These are phyloP conservation scores for Wilhelminamyces savonicus DNA, from an alignment of 805 yeast genomes.

Conservation along the genomic window DNA sequence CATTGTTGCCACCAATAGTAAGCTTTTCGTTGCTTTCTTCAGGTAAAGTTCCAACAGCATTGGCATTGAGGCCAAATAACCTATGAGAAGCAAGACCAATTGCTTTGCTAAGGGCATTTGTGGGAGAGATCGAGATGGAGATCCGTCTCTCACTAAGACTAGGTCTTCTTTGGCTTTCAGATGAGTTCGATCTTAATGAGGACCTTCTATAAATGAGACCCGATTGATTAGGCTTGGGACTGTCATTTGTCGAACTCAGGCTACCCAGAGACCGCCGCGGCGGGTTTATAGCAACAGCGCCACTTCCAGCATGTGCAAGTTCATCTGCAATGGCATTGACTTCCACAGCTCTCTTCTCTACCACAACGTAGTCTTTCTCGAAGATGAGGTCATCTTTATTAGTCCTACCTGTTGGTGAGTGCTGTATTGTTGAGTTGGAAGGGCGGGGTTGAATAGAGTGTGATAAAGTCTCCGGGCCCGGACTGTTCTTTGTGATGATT, in stretches of 20 bases:
- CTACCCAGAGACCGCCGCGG: conserved; percentile 24
- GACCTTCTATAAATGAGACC: conserved; percentile 17
- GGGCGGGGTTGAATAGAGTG: conserved; percentile 16
- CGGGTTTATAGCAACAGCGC: conserved; percentile 39
- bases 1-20: conserved; percentile 1
- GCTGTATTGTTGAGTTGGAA: conserved; percentile 1
- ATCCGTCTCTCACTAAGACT: conserved; percentile 58
- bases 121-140: conserved; percentile 69
- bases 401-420: too few relatives aligned
- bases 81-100: conserved; percentile 83
- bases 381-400: conserved; percentile 41
- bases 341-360: conserved; percentile 91
- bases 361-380: conserved; percentile 88
- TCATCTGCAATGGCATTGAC: conserved; percentile 95
- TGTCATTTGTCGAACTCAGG: conserved; percentile 14
- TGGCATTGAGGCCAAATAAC: conserved; percentile 51
- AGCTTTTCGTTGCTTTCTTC: conserved; percentile 8
- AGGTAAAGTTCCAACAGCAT: conserved; percentile 4
- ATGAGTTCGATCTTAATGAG: conserved; percentile 42
- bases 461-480: conserved; percentile 30
- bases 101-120: conserved; percentile 85
- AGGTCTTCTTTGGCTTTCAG: conserved; percentile 51
- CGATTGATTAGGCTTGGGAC: conserved; percentile 2
- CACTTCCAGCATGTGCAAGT: conserved; percentile 56
- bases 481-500: conserved; percentile 37